These are phyloP conservation scores for Aspergillus sp. DNA, from an alignment of 2,329 filamentous ascomycete species.

Conservation along the genomic window DNA sequence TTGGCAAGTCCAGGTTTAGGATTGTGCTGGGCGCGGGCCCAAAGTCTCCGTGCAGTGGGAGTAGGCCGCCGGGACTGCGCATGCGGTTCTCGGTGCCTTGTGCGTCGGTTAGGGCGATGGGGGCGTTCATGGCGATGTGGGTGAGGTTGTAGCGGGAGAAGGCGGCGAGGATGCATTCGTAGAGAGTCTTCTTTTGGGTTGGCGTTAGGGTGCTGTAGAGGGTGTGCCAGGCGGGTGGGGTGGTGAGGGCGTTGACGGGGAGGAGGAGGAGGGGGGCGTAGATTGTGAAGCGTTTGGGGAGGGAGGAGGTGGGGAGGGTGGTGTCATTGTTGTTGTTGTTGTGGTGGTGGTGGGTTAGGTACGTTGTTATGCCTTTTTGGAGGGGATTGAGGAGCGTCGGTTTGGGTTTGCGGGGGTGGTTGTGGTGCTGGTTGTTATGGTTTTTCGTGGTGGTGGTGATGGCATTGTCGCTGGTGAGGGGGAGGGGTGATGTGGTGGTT, in stretches of 20 bases:
- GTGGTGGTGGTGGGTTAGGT: conserved; percentile 26
- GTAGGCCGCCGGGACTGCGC: conserved; percentile 70
- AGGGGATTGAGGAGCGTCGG: conserved; percentile 29
- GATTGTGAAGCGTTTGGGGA: conserved; percentile 54
- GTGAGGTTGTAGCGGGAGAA: conserved; percentile 48
- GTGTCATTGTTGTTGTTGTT: conserved; percentile 9
- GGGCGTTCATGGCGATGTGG: conserved; percentile 61
- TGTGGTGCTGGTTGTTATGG: neutral
- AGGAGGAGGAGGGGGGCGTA: conserved; percentile 62
- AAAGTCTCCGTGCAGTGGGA: conserved; percentile 73
- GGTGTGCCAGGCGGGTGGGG: conserved; percentile 29
- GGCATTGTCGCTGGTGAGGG: too few relatives aligned
- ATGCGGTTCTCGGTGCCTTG: conserved; percentile 65
- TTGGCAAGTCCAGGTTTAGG: conserved; percentile 23
- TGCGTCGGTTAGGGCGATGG: conserved; percentile 48
- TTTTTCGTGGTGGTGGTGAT: neutral
- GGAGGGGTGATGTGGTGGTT: too few relatives aligned
- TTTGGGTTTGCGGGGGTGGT: neutral
- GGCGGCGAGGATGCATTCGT: conserved; percentile 42
- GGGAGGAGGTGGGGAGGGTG: conserved; percentile 7
- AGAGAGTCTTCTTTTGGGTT: conserved; percentile 41
- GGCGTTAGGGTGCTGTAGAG: conserved; percentile 32
- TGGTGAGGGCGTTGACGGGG: conserved; percentile 49
- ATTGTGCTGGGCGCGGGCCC: conserved; percentile 49
- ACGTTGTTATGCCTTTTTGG: conserved; percentile 34